Evolutionary conservation across 768 basidiomycete species (phyloP).

Genomic region (Pleurotus djamor): DNA sequence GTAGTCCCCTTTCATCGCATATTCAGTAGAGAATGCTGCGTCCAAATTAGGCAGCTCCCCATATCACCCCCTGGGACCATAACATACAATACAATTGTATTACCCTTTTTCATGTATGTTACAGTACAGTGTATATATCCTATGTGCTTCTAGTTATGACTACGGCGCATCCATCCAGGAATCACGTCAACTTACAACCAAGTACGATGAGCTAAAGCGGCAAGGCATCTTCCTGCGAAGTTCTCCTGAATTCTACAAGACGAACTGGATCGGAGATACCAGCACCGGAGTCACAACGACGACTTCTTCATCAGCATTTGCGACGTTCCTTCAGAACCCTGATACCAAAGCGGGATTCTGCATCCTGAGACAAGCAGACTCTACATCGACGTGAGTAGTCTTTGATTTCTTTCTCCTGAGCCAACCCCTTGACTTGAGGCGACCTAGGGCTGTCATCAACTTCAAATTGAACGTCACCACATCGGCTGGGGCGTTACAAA

Average conservation of each 20-base stretch:
- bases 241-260: slow-evolving; percentile 78
- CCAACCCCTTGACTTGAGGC: not conserved
- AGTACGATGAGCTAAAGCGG: slow-evolving; percentile 77
- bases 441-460: slow-evolving; percentile 36
- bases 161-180: slow-evolving; percentile 76
- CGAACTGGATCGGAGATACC: slow-evolving; percentile 68
- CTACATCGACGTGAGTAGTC: slow-evolving; percentile 58
- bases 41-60: too few relatives aligned
- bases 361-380: slow-evolving; percentile 64
- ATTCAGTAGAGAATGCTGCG: too few relatives aligned
- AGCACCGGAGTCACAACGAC: slow-evolving; percentile 40
- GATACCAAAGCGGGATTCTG: slow-evolving; percentile 68
- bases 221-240: slow-evolving; percentile 79
- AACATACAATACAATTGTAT: too few relatives aligned
- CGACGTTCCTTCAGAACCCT: slow-evolving; percentile 66
- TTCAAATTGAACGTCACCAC: slow-evolving; percentile 67
- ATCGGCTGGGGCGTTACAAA: slow-evolving; percentile 43
- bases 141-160: slow-evolving; percentile 73
- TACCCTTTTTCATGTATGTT: too few relatives aligned
- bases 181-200: slow-evolving; percentile 59
- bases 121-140: too few relatives aligned
- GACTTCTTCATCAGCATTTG: slow-evolving; percentile 45
- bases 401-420: not conserved
- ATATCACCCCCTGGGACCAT: too few relatives aligned
- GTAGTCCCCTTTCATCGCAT: too few relatives aligned